phyloP scores from a whole-genome alignment of 2,329 filamentous ascomycete species.

The Colletotrichum viniferum region DNA sequence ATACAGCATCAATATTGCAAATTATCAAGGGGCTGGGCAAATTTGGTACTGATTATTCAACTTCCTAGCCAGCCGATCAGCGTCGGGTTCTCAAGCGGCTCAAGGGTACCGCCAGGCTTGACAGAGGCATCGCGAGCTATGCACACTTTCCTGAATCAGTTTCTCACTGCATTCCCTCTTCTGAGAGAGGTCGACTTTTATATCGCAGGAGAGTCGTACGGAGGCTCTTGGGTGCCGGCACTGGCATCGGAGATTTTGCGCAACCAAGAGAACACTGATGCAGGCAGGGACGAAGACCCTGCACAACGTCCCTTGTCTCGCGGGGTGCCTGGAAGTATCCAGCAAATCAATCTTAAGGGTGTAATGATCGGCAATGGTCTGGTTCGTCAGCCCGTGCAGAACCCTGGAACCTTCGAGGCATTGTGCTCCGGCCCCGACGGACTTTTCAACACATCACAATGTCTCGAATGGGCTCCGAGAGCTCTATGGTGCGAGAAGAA shows the following conservation, averaged over 20 bases:
- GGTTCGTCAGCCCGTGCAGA: not conserved
- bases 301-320: not conserved
- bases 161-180: not conserved
- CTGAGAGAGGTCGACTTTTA: not conserved
- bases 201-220: not conserved
- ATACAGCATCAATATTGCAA: not conserved
- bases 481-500: not conserved
- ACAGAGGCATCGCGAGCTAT: not conserved
- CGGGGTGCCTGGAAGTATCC: not conserved
- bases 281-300: not conserved
- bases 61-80: not conserved
- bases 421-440: not conserved
- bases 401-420: not conserved
- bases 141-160: not conserved
- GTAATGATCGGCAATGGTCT: not conserved
- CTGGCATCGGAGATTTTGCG: not conserved
- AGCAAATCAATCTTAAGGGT: not conserved
- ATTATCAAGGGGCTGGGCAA: rapidly evolving
- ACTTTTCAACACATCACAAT: not conserved
- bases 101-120: not conserved
- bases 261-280: not conserved
- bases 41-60: not conserved
- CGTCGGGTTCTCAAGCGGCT: not conserved
- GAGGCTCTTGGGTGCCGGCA: not conserved
- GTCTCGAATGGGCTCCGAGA: not conserved